Base-by-base conservation (phyloP, 177 flowering plant species). In the Vitis hybrid region DNA sequence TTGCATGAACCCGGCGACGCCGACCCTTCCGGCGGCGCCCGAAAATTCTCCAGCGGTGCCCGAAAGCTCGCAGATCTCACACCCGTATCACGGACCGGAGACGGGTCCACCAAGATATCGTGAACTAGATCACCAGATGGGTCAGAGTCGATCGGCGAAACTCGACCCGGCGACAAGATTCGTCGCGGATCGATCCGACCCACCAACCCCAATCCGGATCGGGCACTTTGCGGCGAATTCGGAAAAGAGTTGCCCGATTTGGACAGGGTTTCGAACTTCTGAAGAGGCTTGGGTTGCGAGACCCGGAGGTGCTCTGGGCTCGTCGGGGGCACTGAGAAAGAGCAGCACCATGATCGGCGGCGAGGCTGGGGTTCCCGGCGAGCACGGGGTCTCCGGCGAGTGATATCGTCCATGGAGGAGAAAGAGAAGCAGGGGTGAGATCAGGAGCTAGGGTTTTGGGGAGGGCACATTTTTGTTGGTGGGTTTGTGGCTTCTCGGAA, bases 151-250 rank as follows among this genome's bases (percentile, higher is more conserved):
- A 94, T 90, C 7, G 98, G 98, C 2, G 97, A 92, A 54, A 94
- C 98, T 66, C 98, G 79, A 49, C 97, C 98, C 3, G 98, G 98
- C 4, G 94, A 89, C 67, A 85, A 78, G 72, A 84, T 89, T 73
- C 88, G 81, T 6, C 91, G 88, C 12, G 85, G 89, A 71, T 87
- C 90, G 30, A 90, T 88, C 68, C 83, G 81, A 26, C 86, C 83
- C 51, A 82, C 84, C 3, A 75, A 54, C 51, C 79, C 74, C 17
- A 81, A 67, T 32, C 83, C 79, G 32, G 82, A 78, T 72, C 78
- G 83, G 67, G 61, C 75, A 74, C 76, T 83, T 59, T 76, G 84
- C 4, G 91, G 89, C 6, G 92, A 85, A 65, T 73, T 79, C 13
- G 87, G 87, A 64, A 75, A 64, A 2, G 88, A 82, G 59, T 61